Evolutionary conservation across 352 stramenopile species (phyloP).

Genomic region (Globisporangium spinosum): DNA sequence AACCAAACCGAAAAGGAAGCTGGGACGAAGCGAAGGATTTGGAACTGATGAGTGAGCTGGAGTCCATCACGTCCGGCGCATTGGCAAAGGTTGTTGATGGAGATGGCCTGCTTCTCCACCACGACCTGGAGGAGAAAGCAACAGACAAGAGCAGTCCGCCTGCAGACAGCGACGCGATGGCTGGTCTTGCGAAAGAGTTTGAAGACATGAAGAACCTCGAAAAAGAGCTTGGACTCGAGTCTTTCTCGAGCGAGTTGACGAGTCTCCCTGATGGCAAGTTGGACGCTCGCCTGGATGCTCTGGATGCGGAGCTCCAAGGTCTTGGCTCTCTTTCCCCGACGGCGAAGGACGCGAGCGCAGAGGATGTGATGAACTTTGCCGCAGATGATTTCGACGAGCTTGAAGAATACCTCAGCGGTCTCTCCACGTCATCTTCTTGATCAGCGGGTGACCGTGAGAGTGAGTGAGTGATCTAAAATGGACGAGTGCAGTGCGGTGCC

Average conservation of each 20-base stretch:
- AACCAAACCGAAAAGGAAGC: conserved; percentile 60
- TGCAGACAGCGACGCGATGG: conserved; percentile 27
- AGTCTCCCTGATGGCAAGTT: conserved; percentile 47
- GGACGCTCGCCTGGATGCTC: conserved; percentile 55
- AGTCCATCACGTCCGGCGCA: conserved; percentile 65
- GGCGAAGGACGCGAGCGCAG: conserved; percentile 36
- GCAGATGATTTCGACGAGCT: conserved; percentile 88
- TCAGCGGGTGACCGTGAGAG: neutral
- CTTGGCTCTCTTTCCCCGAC: conserved; percentile 41
- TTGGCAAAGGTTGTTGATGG: conserved; percentile 41
- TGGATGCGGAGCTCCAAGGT: conserved; percentile 77
- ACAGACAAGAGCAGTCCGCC: conserved; percentile 13
- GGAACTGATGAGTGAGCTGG: conserved; percentile 81
- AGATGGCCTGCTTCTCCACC: conserved; percentile 23
- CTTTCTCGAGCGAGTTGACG: conserved; percentile 46
- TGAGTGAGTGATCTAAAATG: neutral
- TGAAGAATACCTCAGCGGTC: conserved; percentile 82
- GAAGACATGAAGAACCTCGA: conserved; percentile 83
- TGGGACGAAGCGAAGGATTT: conserved; percentile 87
- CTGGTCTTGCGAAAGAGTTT: conserved; percentile 61
- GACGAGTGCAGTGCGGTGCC: neutral
- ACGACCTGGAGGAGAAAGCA: conserved; percentile 46
- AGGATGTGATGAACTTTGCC: conserved; percentile 83
- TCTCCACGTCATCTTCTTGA: conserved; percentile 45
- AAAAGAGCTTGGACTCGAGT: conserved; percentile 74